Evolutionary conservation across 345 rosid species (phyloP).

Genomic region (Adansonia digitata): DNA sequence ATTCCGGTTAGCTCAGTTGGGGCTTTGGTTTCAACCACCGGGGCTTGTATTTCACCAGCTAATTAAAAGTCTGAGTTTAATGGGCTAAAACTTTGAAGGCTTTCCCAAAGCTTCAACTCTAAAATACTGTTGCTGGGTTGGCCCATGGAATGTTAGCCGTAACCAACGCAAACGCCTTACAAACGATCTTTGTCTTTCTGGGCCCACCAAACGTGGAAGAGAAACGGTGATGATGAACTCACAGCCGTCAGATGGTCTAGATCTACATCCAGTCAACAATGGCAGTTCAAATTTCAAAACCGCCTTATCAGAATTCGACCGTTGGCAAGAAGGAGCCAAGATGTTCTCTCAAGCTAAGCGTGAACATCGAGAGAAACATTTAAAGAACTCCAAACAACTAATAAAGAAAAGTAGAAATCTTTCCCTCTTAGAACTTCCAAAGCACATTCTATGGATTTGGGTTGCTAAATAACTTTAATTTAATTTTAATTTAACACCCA

Average conservation of each 20-base stretch:
- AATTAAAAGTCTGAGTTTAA: no score
- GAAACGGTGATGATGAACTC: neutral
- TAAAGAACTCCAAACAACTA: neutral
- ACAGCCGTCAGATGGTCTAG: slow-evolving; percentile 5
- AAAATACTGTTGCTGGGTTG: neutral
- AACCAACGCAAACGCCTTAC: no score
- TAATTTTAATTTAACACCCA: neutral
- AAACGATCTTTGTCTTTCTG: neutral
- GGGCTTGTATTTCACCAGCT: no score
- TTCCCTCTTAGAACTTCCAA: neutral
- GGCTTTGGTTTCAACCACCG: no score
- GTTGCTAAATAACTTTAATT: neutral
- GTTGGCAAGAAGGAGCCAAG: neutral
- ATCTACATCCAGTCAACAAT: neutral
- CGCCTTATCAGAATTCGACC: slow-evolving; percentile 9
- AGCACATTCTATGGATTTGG: neutral
- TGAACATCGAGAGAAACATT: slow-evolving; percentile 6
- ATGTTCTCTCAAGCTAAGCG: neutral
- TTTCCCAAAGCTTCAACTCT: no score
- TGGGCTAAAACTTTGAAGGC: neutral
- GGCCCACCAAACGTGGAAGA: neutral
- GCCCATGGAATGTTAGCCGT: neutral
- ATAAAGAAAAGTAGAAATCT: neutral
- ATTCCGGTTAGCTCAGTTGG: no score
- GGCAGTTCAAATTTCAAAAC: slow-evolving; percentile 14